Percentiles rank a stretch among this genome's conserved stretches.
These are phyloP conservation scores for Camelina sativa DNA, from an alignment of 345 rosid species.

Conservation along the genomic window DNA sequence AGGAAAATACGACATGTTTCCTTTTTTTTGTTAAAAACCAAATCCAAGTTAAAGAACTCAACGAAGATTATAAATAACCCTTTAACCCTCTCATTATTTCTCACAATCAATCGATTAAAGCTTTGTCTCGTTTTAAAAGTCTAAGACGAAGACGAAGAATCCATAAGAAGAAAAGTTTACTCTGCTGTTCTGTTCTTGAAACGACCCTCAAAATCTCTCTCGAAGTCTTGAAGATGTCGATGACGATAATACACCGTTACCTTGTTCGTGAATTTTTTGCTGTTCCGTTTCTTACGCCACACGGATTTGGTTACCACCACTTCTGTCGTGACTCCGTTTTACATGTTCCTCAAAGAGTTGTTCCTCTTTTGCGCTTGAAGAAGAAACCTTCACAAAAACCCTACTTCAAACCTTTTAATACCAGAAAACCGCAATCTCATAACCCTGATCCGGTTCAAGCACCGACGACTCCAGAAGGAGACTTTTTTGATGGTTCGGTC, in stretches of 20 bases:
- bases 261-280: not conserved
- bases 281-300: conserved; percentile 23
- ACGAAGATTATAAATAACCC: too few species aligned
- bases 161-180: too few species aligned
- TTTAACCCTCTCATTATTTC: too few species aligned
- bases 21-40: too few species aligned
- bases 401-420: not conserved
- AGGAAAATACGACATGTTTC: too few species aligned
- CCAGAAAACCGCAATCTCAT: not conserved
- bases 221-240: not conserved
- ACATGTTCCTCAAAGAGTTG: conserved; percentile 9
- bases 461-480: not conserved
- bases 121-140: too few species aligned
- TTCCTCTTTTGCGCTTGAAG: not conserved
- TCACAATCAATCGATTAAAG: too few species aligned
- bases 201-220: too few species aligned
- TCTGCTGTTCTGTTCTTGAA: too few species aligned
- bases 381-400: not conserved
- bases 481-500: conserved; percentile 11
- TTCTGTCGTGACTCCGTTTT: not conserved
- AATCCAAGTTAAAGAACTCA: too few species aligned
- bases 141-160: too few species aligned
- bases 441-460: too few species aligned
- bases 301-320: conserved; percentile 1
- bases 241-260: not conserved